Base-by-base conservation (phyloP, 2,329 filamentous ascomycete genomes). In the Fusarium sp. region DNA sequence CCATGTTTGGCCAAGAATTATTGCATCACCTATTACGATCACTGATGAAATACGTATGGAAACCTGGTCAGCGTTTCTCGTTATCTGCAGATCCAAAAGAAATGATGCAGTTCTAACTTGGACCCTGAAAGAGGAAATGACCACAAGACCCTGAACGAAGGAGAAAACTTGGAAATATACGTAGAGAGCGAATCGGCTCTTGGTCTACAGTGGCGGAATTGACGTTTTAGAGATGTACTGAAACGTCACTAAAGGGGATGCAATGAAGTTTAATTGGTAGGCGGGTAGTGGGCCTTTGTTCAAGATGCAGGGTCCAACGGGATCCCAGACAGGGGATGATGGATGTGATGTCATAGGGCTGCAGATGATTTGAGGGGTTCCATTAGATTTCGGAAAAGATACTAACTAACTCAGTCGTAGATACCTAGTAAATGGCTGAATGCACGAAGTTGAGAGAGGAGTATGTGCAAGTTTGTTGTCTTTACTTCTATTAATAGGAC, bases 311-410 rank as follows among this genome's bases (percentile, higher is more conserved):
- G 74, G 75, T 52, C 70, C 68, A 66, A 39, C 60, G 67, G 73
- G 65, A 63, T 52, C 67, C 65, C 55, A 42, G 55, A 55, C 39
- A 59, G 57, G 62, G 61, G 44, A 35, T 44, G 20, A 41, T 70
- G 59, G 71, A 52, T 49, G 68, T 77, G 73, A 77, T 77, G 75
- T 77, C 74, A 77, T 77, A 60, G 58, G 66, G 54, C 57, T 65
- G 45, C 39, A 54, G 61, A 64, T 31, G 20, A n/a, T 20, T 22
- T 36, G 22, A 18, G 25, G 27, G 12, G 22, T 29, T 46, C 41
- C 29, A 20, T 33, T 27, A 35, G 27, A 27, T 22, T 42, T 12
- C 10, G 42, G 12, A 20, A 15, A 9, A 15, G 31, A 25, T 39
- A 14, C 27, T 22, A 22, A 22, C 22, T 22, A 22, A 22, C 22